phyloP scores from a whole-genome alignment of 2,329 filamentous ascomycete genomes.

The Rhytidhysteron rufulum region DNA sequence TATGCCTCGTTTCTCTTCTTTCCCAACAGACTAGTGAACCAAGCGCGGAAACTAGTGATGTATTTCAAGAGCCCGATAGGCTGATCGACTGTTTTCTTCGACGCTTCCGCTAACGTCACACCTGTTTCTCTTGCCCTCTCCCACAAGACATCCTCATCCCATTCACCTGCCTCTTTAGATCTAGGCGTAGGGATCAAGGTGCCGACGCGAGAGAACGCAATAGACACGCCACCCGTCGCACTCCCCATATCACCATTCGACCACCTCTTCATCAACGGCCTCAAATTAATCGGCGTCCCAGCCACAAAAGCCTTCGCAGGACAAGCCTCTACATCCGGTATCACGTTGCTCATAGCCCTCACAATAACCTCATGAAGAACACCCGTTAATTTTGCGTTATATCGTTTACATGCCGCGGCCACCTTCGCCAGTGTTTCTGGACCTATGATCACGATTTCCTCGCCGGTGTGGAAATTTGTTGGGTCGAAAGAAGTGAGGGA shows the following conservation, averaged over 20 bases:
- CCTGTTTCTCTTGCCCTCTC: conserved; percentile 27
- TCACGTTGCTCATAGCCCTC: conserved; percentile 31
- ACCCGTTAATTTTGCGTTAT: conserved; percentile 41
- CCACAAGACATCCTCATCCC: conserved; percentile 29
- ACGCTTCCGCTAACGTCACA: conserved; percentile 25
- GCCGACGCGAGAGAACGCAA: conserved; percentile 14
- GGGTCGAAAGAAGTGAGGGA: conserved; percentile 21
- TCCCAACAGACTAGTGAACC: conserved; percentile 38
- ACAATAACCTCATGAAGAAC: conserved; percentile 39
- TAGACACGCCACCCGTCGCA: conserved; percentile 28
- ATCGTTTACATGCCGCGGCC: conserved; percentile 25
- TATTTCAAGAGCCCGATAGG: conserved; percentile 44
- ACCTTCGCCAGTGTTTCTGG: conserved; percentile 19
- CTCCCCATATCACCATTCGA: conserved; percentile 35
- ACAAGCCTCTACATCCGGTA: conserved; percentile 13
- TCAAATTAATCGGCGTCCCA: conserved; percentile 41
- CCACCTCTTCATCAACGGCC: conserved; percentile 27
- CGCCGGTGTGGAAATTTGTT: conserved; percentile 20
- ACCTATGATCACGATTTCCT: conserved; percentile 31
- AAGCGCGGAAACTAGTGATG: conserved; percentile 36
- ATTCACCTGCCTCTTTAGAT: not conserved
- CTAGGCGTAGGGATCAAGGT: not conserved
- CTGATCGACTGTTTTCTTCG: conserved; percentile 34
- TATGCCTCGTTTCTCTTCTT: conserved; percentile 39
- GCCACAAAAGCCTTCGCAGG: conserved; percentile 32